Evolutionary conservation across 345 rosid genomes (phyloP).

Genomic region (Salix purpurea): DNA sequence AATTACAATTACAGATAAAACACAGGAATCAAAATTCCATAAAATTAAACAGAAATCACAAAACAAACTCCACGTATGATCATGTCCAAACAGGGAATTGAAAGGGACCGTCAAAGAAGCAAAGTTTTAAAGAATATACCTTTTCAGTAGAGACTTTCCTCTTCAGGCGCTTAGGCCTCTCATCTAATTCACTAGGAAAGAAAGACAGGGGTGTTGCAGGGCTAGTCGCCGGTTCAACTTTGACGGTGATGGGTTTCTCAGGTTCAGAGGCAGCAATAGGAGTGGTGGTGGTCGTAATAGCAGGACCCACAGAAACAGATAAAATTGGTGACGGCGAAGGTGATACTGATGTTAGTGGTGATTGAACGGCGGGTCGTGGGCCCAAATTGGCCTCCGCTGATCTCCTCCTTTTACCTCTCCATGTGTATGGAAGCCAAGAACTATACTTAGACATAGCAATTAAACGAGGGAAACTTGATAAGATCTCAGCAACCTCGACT

Average conservation of each 20-base stretch:
- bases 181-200: constrained; percentile 37
- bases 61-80: background rate
- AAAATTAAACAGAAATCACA: background rate
- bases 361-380: background rate
- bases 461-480: constrained; percentile 21
- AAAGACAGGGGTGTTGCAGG: constrained; percentile 38
- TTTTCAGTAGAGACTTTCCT: constrained; percentile 19
- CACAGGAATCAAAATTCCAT: background rate
- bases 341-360: background rate
- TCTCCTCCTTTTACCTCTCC: constrained; percentile 35
- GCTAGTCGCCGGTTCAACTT: constrained; percentile 22
- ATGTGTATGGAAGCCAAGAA: constrained; percentile 5
- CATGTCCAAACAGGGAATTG: background rate
- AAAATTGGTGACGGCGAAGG: background rate
- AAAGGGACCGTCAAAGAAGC: background rate
- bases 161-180: constrained; percentile 20
- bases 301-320: background rate
- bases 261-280: background rate
- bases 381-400: background rate
- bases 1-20: background rate
- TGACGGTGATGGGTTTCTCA: background rate
- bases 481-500: constrained; percentile 19
- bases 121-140: constrained; percentile 9
- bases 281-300: background rate
- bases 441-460: background rate